phyloP scores from a whole-genome alignment of 441 rosid genomes.

The Arabidopsis lyrata region DNA sequence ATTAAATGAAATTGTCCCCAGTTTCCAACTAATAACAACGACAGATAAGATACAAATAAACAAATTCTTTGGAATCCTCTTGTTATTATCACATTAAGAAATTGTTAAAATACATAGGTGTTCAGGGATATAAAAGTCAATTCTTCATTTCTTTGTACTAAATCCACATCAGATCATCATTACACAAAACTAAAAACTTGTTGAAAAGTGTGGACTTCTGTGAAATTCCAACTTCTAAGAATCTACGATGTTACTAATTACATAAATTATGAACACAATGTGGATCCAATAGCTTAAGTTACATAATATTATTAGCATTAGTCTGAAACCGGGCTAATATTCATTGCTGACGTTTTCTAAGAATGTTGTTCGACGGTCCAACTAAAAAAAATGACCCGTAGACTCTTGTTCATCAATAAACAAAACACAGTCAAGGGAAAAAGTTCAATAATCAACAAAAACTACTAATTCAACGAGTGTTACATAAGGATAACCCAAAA shows the following conservation, averaged over 20 bases:
- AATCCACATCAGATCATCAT: no score
- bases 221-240: neutral
- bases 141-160: no score
- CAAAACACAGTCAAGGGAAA: neutral
- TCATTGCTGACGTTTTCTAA: neutral
- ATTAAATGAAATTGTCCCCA: neutral
- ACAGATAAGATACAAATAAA: no score
- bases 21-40: neutral
- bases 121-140: no score
- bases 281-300: neutral
- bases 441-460: neutral
- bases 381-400: neutral
- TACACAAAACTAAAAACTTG: neutral
- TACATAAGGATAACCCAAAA: neutral
- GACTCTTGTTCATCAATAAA: neutral
- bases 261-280: neutral
- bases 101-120: no score
- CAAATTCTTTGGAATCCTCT: no score
- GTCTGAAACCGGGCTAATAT: neutral
- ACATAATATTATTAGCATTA: neutral
- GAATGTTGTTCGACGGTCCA: neutral
- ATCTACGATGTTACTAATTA: neutral
- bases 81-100: no score
- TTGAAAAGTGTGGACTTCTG: neutral
- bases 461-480: constrained; percentile 8